Base-by-base conservation (phyloP, 305 asterid genomes). In the Solanum hybrid region DNA sequence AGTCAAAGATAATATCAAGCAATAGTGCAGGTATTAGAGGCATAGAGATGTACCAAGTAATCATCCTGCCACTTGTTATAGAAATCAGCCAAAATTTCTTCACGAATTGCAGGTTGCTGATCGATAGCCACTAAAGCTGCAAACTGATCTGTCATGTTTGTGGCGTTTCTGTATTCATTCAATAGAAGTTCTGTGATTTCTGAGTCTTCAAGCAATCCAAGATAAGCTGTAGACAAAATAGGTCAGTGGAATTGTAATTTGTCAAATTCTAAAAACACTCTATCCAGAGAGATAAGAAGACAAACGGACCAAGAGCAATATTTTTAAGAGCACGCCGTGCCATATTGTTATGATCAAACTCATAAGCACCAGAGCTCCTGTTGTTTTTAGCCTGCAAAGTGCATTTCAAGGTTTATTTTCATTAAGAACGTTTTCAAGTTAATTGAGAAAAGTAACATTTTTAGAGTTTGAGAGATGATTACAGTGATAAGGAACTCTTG, bases 81-180 rank as follows among this genome's bases (percentile, higher is more conserved):
- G 96, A 96, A 97, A 94, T 96, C 99, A 85, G 96, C 98, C 94
- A 97, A 92, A 93, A 92, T 95, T 77, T 96, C 98, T 6, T 97
- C 98, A 79, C 99, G 94, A 37, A 91, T 91, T 86, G 99, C 97
- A 22, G 98, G 98, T 40, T 86, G 93, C 96, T 96, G 99, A 90
- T 95, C 98, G 89, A 97, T 96, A 88, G 99, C 98, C 24, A 92
- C 94, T 78, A 97, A 93, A 36, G 98, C 96, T 13, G 98, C 94
- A 93, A 97, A 93, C 90, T 97, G 98, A 77, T 97, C 99, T 0
- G 99, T 97, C 98, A 97, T 88, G 90, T 97, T 97, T 77, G 98
- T 94, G 91, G 99, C 99, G 51, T 91, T 90, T 87, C 29, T 93
- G 89, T 97, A 97, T 92, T 96, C 99, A n/a, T 95, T 92, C 91